phyloP scores from a whole-genome alignment of 305 asterid species.

The Solanum hybrid region DNA sequence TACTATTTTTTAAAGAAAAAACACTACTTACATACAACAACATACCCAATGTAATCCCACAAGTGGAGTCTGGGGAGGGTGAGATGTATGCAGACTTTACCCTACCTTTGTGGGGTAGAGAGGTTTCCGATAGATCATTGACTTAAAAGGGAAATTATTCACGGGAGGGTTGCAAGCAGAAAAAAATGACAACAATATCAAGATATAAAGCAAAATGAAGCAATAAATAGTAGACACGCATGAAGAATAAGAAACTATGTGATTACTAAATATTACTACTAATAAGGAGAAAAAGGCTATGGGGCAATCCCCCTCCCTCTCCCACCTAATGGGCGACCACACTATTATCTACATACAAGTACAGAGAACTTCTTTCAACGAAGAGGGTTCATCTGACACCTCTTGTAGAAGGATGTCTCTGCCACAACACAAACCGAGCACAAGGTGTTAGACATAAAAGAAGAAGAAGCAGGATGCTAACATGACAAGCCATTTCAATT shows the following conservation, averaged over 20 bases:
- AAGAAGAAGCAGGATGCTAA: neutral
- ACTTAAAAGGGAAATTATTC: neutral
- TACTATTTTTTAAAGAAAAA: neutral
- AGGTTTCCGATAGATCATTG: neutral
- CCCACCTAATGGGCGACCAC: neutral
- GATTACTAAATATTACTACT: neutral
- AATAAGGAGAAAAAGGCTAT: neutral
- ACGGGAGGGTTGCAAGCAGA: neutral
- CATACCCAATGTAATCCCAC: neutral
- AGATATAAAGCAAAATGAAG: neutral
- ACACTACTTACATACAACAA: neutral
- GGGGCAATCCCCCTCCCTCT: neutral
- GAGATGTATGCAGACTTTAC: neutral
- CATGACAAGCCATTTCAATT: neutral
- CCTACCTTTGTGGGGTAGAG: neutral
- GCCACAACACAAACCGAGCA: neutral
- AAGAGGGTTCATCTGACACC: neutral
- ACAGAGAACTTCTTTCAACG: neutral
- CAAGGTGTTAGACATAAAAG: neutral
- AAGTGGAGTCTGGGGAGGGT: neutral
- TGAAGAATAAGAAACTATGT: neutral
- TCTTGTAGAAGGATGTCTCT: neutral
- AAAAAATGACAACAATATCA: neutral
- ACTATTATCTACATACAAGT: neutral
- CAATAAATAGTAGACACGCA: neutral